Conservation (phyloP, 768 basidiomycete species). For the Hypholoma fasciculare region DNA sequence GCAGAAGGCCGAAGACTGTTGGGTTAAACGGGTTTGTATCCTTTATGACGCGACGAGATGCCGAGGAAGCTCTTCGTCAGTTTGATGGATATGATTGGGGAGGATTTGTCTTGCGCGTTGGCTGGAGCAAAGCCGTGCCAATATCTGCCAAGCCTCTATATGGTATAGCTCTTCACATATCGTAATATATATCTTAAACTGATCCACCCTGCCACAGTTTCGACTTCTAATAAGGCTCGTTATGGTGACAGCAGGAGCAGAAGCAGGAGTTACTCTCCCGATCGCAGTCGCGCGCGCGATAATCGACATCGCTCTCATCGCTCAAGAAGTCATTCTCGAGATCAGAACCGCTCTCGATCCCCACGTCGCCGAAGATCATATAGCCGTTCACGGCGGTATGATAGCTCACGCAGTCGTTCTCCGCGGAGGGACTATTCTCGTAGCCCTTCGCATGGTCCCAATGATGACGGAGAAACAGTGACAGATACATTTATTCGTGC, state of each 20-base stretch:
- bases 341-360: slow-evolving; percentile 44
- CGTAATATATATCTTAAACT: not conserved
- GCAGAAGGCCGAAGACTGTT: slow-evolving; percentile 66
- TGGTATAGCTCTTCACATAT: slow-evolving; percentile 43
- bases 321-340: slow-evolving; percentile 52
- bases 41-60: slow-evolving; percentile 91
- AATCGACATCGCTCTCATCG: slow-evolving; percentile 41
- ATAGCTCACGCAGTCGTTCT: slow-evolving; percentile 45
- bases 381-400: slow-evolving; percentile 32
- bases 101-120: slow-evolving; percentile 81
- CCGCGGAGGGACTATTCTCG: slow-evolving; percentile 48
- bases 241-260: slow-evolving; percentile 31
- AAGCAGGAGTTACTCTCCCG: slow-evolving; percentile 40
- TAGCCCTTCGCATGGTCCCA: slow-evolving; percentile 46
- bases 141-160: slow-evolving; percentile 79
- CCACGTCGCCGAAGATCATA: slow-evolving; percentile 34
- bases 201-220: slow-evolving; percentile 12
- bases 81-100: slow-evolving; percentile 96
- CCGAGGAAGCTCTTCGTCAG: slow-evolving; percentile 85
- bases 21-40: slow-evolving; percentile 96
- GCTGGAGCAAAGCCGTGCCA: slow-evolving; percentile 97
- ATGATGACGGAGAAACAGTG: slow-evolving; percentile 66
- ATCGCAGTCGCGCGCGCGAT: slow-evolving; percentile 37
- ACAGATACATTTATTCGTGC: slow-evolving; percentile 86
- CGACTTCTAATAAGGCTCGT: slow-evolving; percentile 14